Evolutionary conservation across 805 yeast genomes (phyloP), one percentile per base, ranked within the genome.

Genomic region (Saturnispora galanensis): DNA sequence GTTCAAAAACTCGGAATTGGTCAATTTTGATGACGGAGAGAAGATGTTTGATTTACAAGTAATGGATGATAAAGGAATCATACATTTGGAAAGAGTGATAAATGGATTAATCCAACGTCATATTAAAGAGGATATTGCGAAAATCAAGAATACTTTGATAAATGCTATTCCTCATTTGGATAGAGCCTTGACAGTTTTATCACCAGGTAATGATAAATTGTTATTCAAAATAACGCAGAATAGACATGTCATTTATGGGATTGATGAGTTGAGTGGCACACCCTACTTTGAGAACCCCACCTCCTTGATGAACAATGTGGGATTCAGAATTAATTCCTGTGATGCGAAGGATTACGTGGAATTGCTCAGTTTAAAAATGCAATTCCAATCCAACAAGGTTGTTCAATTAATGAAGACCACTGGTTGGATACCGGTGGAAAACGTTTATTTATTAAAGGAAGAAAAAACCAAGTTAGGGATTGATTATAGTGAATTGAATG

Each of bases 401-500:
- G 34, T 11, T 11, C 36, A 37, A 12, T 69, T 79, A 48, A 70
- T 85, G 44, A 66, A 69, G 32, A 81, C 85, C 0, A 73, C 80
- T 0, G 84, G 81, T 28, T 84, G 93, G 93, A 69, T 76, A 5
- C 65, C 68, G n/a, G 75, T 75, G 50, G 76, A 73, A 35, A 69
- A 75, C 35, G 68, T 83, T 39, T 67, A 63, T 30, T 54, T 84
- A 28, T 63, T 69, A 2, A 67, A 69, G 3, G 67, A 65, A 6
- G 88, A 80, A 55, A 56, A 70, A 16, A 5, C 45, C 9, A 69
- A 70, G 44, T 53, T 76, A 31, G 60, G 64, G 46, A 62, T 67
- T 29, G 59, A 62, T 48, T 51, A 62, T 30, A 53, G 52, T 5
- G 55, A 54, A 15, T 51, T 60, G 31, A 56, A 55, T 40, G 51